These are phyloP conservation scores for Backusella liffmaniae DNA, from an alignment of 192 early-diverging fungal species.

Conservation along the genomic window DNA sequence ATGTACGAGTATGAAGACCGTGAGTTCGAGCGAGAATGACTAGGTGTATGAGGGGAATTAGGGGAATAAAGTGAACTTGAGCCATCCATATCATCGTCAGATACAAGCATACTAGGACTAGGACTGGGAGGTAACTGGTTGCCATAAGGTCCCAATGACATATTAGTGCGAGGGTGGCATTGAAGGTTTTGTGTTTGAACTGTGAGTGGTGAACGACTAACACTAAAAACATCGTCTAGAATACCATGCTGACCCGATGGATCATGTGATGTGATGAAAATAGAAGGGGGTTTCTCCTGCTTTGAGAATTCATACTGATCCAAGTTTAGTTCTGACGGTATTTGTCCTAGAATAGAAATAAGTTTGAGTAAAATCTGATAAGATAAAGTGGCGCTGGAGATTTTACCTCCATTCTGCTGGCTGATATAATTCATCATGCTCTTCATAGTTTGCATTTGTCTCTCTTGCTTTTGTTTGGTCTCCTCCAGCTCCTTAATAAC, in stretches of 20 bases:
- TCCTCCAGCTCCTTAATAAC: slow-evolving; percentile 74
- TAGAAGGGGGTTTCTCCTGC: slow-evolving; percentile 21
- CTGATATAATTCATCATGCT: slow-evolving; percentile 63
- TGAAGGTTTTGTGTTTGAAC: slow-evolving; percentile 15
- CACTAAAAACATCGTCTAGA: slow-evolving; percentile 8
- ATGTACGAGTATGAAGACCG: slow-evolving; percentile 2
- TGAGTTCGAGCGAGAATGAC: slow-evolving; percentile 10
- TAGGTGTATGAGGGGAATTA: slow-evolving; percentile 29
- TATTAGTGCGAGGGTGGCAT: background rate
- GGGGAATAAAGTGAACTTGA: slow-evolving; percentile 30
- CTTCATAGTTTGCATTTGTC: slow-evolving; percentile 67
- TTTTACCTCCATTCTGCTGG: slow-evolving; percentile 34
- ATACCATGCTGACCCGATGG: background rate
- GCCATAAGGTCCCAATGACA: slow-evolving; percentile 10
- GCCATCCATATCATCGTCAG: slow-evolving; percentile 30
- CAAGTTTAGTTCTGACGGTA: slow-evolving; percentile 16
- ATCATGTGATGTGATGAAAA: slow-evolving; percentile 32
- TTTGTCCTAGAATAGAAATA: slow-evolving; percentile 18
- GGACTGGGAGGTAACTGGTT: slow-evolving; percentile 29
- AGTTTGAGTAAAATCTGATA: background rate
- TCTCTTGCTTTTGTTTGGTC: slow-evolving; percentile 64
- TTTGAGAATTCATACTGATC: background rate
- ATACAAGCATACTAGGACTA: slow-evolving; percentile 33
- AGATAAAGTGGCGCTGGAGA: background rate
- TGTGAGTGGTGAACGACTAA: slow-evolving; percentile 3